Conservation (phyloP, 495 filamentous ascomycete species). For the Penicillium ochrochloron region DNA sequence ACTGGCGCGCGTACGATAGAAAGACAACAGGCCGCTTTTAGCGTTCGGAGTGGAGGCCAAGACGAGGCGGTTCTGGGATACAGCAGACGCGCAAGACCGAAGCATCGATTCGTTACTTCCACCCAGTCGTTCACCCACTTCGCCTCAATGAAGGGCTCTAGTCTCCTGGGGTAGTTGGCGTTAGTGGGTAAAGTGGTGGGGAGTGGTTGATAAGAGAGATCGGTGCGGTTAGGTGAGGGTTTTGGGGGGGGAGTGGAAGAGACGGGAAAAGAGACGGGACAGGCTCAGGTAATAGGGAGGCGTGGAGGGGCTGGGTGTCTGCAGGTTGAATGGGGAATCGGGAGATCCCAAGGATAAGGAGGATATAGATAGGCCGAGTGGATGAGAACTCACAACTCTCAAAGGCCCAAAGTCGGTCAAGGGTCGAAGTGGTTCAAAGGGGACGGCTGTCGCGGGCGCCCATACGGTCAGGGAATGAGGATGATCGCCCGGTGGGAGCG, state of each 20-base stretch:
- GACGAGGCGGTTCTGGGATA: conserved; percentile 38
- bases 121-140: conserved; percentile 35
- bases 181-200: conserved; percentile 21
- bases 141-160: conserved; percentile 34
- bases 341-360: not conserved
- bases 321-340: not conserved
- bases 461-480: conserved; percentile 30
- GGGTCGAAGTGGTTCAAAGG: conserved; percentile 17
- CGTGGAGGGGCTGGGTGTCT: conserved; percentile 44
- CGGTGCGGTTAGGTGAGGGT: conserved; percentile 12
- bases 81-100: conserved; percentile 34
- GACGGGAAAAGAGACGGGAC: conserved; percentile 26
- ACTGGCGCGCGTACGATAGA: conserved; percentile 43
- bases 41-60: conserved; percentile 49
- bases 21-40: conserved; percentile 48
- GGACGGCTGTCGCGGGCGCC: conserved; percentile 40
- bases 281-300: conserved; percentile 33
- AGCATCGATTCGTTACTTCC: conserved; percentile 40
- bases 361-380: conserved; percentile 6
- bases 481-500: conserved; percentile 41
- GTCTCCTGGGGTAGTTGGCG: conserved; percentile 17
- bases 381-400: conserved; percentile 23
- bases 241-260: conserved; percentile 23
- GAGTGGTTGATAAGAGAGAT: conserved; percentile 22
- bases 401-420: conserved; percentile 12